Evolutionary conservation across 1,284 basidiomycete species (phyloP), one percentile per base, ranked within the genome.

Genomic region (Ustilago xerochloae): DNA sequence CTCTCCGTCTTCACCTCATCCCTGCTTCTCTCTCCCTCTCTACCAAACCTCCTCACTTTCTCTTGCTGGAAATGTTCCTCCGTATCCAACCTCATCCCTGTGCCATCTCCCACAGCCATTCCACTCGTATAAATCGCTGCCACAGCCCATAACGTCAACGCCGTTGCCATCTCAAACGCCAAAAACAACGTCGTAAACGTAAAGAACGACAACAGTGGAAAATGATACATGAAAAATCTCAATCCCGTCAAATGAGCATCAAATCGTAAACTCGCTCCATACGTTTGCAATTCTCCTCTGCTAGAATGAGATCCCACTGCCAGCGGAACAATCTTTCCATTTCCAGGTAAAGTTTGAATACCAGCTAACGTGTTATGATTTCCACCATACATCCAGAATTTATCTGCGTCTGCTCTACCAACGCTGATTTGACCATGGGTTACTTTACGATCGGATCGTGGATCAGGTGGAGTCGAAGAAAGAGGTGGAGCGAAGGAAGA

Each of bases 211-310:
- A 79, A 29, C 13, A 83, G 43, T 0, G 82, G 79, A 35, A 81
- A 76, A 47, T 81, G 70, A 52, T 80, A 81, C 79, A 84, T 80
- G 62, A 78, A 74, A 63, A 77, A 84, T 57, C 78, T 46, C 15
- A 81, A 52, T 6, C 82, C 82, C 1, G 75, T 73, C 10, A 84
- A 58, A 33, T 77, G 78, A 16, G 81, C 82, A 41, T 84, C 77
- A 48, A 84, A 83, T 20, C 80, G 76, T 12, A 84, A 55, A 26
- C 70, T 72, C 9, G 70, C 79, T 15, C 54, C 46, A 26, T 75
- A 72, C 32, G 79, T 78, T 61, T 84, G 81, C 47, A 84, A 53
- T 63, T 78, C 80, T 32, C 80, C 80, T 1, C 80, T 53, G 41
- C 77, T 79, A 7, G 68, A 53, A 22, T 67, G 64, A 29, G 69